Evolutionary conservation across 2,329 filamentous ascomycete genomes (phyloP).

Genomic region (Dryadomyces sulphureus): DNA sequence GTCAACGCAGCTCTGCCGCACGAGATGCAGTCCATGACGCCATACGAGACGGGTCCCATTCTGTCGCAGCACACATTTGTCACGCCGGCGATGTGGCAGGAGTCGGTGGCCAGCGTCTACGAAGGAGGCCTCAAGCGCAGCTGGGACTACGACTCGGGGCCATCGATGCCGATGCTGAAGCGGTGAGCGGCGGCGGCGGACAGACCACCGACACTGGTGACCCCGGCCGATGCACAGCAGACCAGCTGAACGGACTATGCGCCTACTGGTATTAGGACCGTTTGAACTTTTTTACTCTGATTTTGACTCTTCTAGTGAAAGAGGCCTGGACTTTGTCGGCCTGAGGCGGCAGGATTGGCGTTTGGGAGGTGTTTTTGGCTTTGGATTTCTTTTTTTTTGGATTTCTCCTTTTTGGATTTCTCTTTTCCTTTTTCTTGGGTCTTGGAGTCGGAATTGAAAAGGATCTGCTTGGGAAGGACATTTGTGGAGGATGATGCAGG

Average conservation of each 20-base stretch:
- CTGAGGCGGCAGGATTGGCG: too few species aligned
- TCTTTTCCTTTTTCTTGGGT: neutral
- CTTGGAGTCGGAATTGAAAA: neutral
- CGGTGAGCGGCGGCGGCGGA: neutral
- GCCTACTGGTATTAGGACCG: too few species aligned
- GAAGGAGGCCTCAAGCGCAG: constrained; percentile 47
- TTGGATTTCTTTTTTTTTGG: neutral
- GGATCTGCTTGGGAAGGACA: neutral
- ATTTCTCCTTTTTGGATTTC: neutral
- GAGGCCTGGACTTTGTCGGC: too few species aligned
- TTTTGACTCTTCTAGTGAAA: too few species aligned
- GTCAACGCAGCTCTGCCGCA: constrained; percentile 28
- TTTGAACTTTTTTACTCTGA: too few species aligned
- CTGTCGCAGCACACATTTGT: constrained; percentile 36
- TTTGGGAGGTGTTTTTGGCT: too few species aligned
- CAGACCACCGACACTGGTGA: neutral
- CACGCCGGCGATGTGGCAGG: constrained; percentile 60
- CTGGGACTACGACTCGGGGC: constrained; percentile 40
- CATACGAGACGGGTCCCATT: constrained; percentile 34
- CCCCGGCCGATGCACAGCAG: too few species aligned
- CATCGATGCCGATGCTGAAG: constrained; percentile 9
- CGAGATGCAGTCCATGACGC: constrained; percentile 33
- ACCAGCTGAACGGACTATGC: too few species aligned
- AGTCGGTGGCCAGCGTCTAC: constrained; percentile 55
- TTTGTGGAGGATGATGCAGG: neutral